A percentile compares a stretch with the other conserved stretches of the same genome.
Evolutionary conservation across 1,139 yeast species (phyloP).

Genomic region (Trichomonascaceae sp.): DNA sequence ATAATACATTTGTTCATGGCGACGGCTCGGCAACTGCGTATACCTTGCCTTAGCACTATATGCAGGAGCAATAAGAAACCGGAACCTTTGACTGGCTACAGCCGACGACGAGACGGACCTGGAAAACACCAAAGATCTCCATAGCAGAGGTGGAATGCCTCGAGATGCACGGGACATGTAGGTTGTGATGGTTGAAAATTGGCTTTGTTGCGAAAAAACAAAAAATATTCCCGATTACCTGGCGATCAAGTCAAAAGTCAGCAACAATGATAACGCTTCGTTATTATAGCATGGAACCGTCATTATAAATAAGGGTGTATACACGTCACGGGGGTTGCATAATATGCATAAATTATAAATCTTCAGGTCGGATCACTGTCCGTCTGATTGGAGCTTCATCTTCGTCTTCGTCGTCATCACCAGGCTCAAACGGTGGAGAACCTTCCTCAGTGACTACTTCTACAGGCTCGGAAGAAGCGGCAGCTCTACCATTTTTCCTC

Average conservation of each 20-base stretch:
- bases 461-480: background rate
- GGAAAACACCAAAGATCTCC: background rate
- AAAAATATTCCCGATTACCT: background rate
- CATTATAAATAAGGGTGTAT: background rate
- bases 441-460: background rate
- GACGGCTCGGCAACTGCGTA: background rate
- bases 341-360: background rate
- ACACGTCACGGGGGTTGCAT: background rate
- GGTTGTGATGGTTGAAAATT: background rate
- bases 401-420: background rate
- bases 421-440: background rate
- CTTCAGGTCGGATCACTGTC: conserved; percentile 9
- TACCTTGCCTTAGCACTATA: conserved; percentile 16
- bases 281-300: background rate
- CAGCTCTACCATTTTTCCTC: background rate
- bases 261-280: background rate
- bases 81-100: conserved; percentile 6
- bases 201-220: background rate
- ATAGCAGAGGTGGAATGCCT: background rate
- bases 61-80: conserved; percentile 16
- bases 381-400: conserved; percentile 3
- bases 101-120: background rate
- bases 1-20: conserved; percentile 1
- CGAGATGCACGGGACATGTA: background rate
- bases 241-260: background rate